Evolutionary conservation across 768 basidiomycete genomes (phyloP).

Genomic region (Trametes coccinea): DNA sequence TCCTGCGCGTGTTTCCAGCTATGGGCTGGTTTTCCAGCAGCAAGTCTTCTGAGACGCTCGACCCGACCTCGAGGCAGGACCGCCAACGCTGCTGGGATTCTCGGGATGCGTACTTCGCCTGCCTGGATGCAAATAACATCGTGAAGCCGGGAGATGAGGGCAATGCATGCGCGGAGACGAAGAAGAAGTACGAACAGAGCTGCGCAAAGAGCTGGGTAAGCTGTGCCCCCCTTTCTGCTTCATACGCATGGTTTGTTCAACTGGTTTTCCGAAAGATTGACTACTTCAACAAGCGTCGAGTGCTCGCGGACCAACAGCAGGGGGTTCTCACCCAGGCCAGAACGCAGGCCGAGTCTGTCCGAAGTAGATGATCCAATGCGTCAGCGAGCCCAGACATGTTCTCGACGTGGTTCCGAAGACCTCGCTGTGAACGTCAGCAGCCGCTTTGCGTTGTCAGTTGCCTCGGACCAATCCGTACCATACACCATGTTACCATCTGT

Average conservation of each 20-base stretch:
- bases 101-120: constrained; percentile 82
- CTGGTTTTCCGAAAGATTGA: constrained; percentile 59
- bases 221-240: constrained; percentile 9
- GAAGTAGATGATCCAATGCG: constrained; percentile 12
- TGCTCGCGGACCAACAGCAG: constrained; percentile 79
- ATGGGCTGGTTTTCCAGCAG: constrained; percentile 42
- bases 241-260: no score
- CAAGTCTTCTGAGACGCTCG: constrained; percentile 40
- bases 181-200: constrained; percentile 60
- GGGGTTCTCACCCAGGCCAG: constrained; percentile 56
- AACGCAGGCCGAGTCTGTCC: constrained; percentile 38
- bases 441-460: neutral
- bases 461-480: neutral
- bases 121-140: constrained; percentile 70
- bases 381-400: neutral
- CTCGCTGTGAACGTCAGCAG: no score
- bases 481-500: constrained; percentile 7
- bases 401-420: no score
- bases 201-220: constrained; percentile 92
- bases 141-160: constrained; percentile 76
- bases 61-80: constrained; percentile 55
- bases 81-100: constrained; percentile 84
- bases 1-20: neutral
- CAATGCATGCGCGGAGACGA: constrained; percentile 56
- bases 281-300: constrained; percentile 90